Conservation (phyloP, 257 asterid genomes). For the Nicotiana knightiana region DNA sequence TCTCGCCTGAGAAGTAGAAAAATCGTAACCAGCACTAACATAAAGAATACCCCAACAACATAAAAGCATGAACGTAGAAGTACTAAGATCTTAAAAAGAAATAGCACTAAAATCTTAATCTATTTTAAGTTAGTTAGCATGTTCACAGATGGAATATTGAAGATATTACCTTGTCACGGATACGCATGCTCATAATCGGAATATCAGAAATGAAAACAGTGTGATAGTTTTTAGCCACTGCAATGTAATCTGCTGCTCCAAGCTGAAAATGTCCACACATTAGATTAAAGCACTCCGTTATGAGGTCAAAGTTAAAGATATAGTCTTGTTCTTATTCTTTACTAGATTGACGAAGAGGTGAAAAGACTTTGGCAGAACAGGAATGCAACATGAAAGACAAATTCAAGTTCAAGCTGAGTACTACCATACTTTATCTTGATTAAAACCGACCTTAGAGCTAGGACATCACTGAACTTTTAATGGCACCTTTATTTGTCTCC, state of each 20-base stretch:
- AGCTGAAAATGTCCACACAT: conserved; percentile 42
- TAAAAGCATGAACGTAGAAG: not conserved
- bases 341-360: not conserved
- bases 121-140: not conserved
- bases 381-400: not conserved
- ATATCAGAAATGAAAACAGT: conserved; percentile 80
- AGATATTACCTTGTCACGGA: conserved; percentile 78
- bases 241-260: conserved; percentile 97
- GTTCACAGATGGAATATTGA: not conserved
- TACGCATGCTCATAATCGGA: conserved; percentile 95
- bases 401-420: not conserved
- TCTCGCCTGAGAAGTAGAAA: conserved; percentile 58
- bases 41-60: not conserved
- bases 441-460: not conserved
- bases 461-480: not conserved
- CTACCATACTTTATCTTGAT: not conserved
- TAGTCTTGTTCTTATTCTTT: not conserved
- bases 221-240: conserved; percentile 77
- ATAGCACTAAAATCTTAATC: not conserved
- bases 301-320: not conserved
- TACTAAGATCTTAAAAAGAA: not conserved
- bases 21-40: not conserved
- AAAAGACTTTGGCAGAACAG: not conserved
- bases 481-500: not conserved
- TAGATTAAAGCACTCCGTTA: not conserved